These are phyloP conservation scores for Tulasnella sp. DNA, from an alignment of 768 basidiomycete species.

Conservation along the genomic window DNA sequence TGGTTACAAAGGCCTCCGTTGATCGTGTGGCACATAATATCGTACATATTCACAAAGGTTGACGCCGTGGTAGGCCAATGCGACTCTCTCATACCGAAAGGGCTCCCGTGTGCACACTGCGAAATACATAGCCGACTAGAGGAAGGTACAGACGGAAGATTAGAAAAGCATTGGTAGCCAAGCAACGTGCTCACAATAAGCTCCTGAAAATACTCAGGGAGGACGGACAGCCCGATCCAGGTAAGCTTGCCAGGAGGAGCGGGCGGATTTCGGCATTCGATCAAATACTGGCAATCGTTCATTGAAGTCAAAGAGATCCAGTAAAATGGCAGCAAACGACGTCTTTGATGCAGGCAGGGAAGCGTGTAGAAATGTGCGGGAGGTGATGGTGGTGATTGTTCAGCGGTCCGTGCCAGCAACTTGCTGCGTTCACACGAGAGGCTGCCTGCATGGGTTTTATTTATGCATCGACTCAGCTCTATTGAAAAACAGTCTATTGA, in stretches of 20 bases:
- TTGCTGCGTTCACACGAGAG: no score
- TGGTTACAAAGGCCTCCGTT: not conserved
- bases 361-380: no score
- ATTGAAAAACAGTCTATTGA: no score
- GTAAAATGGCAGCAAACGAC: no score
- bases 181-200: not conserved
- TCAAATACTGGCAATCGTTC: not conserved
- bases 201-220: not conserved
- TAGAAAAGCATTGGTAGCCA: not conserved
- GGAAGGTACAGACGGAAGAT: not conserved
- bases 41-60: not conserved
- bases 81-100: not conserved
- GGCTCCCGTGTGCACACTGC: not conserved
- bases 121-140: not conserved
- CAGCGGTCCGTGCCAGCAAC: no score
- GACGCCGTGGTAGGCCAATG: not conserved
- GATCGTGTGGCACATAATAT: not conserved
- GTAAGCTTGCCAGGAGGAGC: not conserved
- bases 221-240: not conserved
- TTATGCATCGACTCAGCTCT: no score
- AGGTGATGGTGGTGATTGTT: no score
- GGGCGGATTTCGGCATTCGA: not conserved
- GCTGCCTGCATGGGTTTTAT: no score
- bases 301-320: not conserved
- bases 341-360: no score